These are phyloP conservation scores for Eucalyptus marginata DNA, from an alignment of 345 rosid species.

Conservation along the genomic window DNA sequence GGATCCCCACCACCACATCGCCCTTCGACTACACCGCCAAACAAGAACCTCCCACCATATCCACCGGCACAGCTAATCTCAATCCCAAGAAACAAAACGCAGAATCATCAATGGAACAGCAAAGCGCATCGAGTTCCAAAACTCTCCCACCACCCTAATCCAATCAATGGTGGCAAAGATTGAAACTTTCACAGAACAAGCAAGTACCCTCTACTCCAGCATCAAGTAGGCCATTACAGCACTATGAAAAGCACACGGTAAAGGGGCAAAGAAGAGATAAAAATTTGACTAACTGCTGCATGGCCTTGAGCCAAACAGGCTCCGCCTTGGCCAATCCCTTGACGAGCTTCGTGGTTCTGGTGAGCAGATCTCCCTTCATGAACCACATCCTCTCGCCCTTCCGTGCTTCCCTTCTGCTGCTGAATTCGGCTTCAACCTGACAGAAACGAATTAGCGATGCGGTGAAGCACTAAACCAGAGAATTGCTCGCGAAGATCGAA, in stretches of 20 bases:
- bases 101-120: too few species aligned
- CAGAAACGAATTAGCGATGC: neutral
- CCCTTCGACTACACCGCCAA: too few species aligned
- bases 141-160: neutral
- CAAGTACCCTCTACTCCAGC: neutral
- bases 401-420: neutral
- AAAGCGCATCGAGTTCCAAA: too few species aligned
- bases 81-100: too few species aligned
- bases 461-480: neutral
- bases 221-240: neutral
- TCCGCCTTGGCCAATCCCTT: constrained; percentile 72
- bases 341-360: constrained; percentile 69
- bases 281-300: constrained; percentile 50
- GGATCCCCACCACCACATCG: too few species aligned
- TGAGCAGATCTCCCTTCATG: constrained; percentile 77
- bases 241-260: neutral
- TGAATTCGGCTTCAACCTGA: neutral
- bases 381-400: constrained; percentile 43
- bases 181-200: neutral
- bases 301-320: constrained; percentile 87
- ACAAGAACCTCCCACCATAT: too few species aligned
- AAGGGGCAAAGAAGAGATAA: neutral
- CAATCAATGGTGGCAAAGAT: neutral
- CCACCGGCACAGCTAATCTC: too few species aligned
- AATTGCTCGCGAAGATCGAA: neutral